Evolutionary conservation across 1,139 yeast species (phyloP), one percentile per base, ranked within the genome.

Genomic region (Diutina sp.): DNA sequence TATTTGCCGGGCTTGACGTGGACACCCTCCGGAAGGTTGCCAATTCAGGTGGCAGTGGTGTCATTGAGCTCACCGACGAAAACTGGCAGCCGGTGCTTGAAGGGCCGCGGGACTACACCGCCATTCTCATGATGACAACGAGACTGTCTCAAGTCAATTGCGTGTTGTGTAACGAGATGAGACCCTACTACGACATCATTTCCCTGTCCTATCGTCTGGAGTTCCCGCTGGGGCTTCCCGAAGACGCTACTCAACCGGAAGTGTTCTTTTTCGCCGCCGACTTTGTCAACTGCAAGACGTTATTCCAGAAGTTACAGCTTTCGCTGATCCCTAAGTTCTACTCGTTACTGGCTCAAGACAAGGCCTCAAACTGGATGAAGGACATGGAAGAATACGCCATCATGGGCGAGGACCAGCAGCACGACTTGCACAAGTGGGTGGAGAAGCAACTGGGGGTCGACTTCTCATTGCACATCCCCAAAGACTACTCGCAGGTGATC

Each of bases 291-390:
- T 74, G 82, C 52, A 73, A 76, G 61, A 73, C 72, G 57, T 76
- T 77, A 62, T 90, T 86, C 75, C 76, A 73, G 65, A 67, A 67
- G 54, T 73, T 84, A 66, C 74, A 79, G 48, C 73, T 93, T 63
- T 80, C 82, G 63, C 84, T 83, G 59, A 96, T 93, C 47, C 99
- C 99, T 46, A 85, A 87, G 65, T 66, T 90, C 53, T 85, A 77
- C 69, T 70, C 85, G 59, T 86, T 83, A 67, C 71, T 77, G 54
- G 64, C 53, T 55, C 60, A 61, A 56, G 66, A 61, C 58, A 62
- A 56, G 58, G 66, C 67, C 54, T 69, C 61, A 50, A 66, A 65
- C 61, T 79, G 61, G 63, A 60, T 65, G 41, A 63, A 66, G 12
- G 80, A 79, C 30, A 72, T 69, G 61, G 69, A 67, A 25, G 77